Conservation (phyloP, 164 flowering plant genomes). For the Aristolochia californica region DNA sequence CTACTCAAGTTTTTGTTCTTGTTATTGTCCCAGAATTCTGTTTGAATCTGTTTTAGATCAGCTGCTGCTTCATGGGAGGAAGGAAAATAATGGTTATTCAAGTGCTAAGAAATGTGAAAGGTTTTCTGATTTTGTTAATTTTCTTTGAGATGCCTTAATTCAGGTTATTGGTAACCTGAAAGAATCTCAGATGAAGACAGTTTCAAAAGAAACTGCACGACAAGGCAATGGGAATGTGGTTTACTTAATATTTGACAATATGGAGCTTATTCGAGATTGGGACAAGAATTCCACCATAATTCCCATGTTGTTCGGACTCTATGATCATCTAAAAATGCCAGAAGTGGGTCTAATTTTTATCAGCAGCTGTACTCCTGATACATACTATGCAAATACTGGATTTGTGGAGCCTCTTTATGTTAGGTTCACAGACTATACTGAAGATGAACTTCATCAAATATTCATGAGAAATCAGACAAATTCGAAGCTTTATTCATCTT, state of each 20-base stretch:
- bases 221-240: conserved; percentile 50
- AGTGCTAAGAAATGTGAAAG: conserved; percentile 75
- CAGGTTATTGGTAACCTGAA: conserved; percentile 30
- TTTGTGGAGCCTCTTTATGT: conserved; percentile 55
- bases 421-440: conserved; percentile 64
- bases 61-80: conserved; percentile 53
- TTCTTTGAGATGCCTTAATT: conserved; percentile 54
- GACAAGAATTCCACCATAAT: conserved; percentile 57
- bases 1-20: conserved; percentile 68
- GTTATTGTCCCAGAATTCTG: conserved; percentile 66
- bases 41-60: conserved; percentile 78
- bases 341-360: conserved; percentile 76
- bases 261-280: conserved; percentile 79
- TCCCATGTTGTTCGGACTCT: conserved; percentile 56
- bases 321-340: conserved; percentile 55
- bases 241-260: conserved; percentile 69
- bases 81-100: conserved; percentile 42
- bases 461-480: conserved; percentile 58
- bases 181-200: conserved; percentile 20
- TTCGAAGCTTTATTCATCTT: conserved; percentile 60
- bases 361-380: conserved; percentile 61
- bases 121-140: conserved; percentile 72
- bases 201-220: conserved; percentile 20
- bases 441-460: conserved; percentile 62
- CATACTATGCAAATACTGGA: conserved; percentile 52